Evolutionary conservation across 805 yeast genomes (phyloP), one percentile per base, ranked within the genome.

Genomic region (Candida insectalens): DNA sequence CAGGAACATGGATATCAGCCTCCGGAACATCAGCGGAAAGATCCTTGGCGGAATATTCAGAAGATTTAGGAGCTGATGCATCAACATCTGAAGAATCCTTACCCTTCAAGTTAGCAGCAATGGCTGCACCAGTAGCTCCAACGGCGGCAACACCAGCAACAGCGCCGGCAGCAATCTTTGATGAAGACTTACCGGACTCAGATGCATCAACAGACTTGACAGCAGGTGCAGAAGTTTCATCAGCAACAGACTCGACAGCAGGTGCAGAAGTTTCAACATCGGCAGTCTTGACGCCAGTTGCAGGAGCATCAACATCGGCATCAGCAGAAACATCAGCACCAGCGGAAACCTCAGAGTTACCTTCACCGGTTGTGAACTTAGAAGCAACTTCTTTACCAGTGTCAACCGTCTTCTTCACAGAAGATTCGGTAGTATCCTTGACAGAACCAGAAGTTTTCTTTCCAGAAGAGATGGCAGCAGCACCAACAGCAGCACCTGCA

Each of bases 251-350:
- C 26, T 19, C 18, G 9, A 19, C 18, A 16, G 28, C 14, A 25
- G 28, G 20, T 16, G n/a, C 20, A 5, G 15, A 9, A n/a, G 27
- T 15, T n/a, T 30, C 32, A 29, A n/a, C 32, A n/a, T 29, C 23
- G 9, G 18, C 20, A 8, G 30, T 7, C 12, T 16, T 18, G 10
- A 9, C 19, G 7, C 10, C 10, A 21, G 23, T 21, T 7, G 7
- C 23, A 21, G 12, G 7, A 12, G 7, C 23, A 21, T 7, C 23
- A 12, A 12, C 7, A 21, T 12, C 23, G 23, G 23, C 7, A 21
- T 8, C 23, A 7, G 7, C 12, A 8, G 23, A 12, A 21, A 12
- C 23, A 12, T 21, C 23, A 12, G 12, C 23, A 21, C 12, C 23
- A 8, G 23, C 23, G 23, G 23, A 21, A 21, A 21, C 23, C 23